Evolutionary conservation across 805 yeast genomes (phyloP).

Genomic region (Ogataea trehaloabstinens): DNA sequence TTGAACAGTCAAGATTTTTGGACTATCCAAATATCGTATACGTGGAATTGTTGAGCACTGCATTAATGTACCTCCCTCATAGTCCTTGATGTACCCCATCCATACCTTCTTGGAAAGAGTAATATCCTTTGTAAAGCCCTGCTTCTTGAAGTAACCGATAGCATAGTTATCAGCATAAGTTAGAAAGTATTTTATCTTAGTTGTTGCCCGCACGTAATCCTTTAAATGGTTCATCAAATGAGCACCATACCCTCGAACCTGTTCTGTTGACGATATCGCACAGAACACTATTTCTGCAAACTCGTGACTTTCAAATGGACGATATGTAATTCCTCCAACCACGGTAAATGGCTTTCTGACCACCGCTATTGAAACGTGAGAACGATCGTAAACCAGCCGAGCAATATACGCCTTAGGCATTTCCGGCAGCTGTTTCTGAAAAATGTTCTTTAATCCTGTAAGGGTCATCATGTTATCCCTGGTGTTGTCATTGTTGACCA

Average conservation of each 20-base stretch:
- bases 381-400: constrained; percentile 87
- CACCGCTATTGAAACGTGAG: constrained; percentile 94
- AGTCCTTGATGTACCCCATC: constrained; percentile 99
- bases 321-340: constrained; percentile 95
- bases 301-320: constrained; percentile 86
- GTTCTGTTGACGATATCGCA: constrained; percentile 96
- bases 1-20: constrained; percentile 80
- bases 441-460: constrained; percentile 93
- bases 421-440: constrained; percentile 95
- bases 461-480: constrained; percentile 85
- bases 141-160: constrained; percentile 96
- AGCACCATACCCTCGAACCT: constrained; percentile 98
- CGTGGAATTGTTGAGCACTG: constrained; percentile 93
- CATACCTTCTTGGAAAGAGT: constrained; percentile 80
- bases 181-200: constrained; percentile 79
- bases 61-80: constrained; percentile 98
- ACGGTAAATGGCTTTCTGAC: constrained; percentile 82
- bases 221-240: constrained; percentile 97
- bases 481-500: constrained; percentile 91
- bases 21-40: constrained; percentile 84
- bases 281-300: constrained; percentile 99
- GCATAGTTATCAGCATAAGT: constrained; percentile 99
- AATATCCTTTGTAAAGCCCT: constrained; percentile 95
- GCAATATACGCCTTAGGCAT: constrained; percentile 98
- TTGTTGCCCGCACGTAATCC: constrained; percentile 88